phyloP scores from a whole-genome alignment of 179 eudicot species.

The Camellia oleifera region DNA sequence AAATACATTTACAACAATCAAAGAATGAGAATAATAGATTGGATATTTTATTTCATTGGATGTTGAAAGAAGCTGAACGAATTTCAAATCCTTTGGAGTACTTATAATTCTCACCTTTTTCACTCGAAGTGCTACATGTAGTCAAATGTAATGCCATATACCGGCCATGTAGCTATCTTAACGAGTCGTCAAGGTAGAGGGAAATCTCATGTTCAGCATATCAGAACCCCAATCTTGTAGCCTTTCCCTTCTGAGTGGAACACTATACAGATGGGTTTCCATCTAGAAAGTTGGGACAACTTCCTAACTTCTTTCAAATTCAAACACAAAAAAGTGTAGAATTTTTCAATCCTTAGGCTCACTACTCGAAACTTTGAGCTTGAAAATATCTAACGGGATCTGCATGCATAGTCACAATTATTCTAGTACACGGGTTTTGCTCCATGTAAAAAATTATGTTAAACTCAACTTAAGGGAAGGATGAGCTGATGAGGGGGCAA shows the following conservation, averaged over 20 bases:
- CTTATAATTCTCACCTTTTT: neutral
- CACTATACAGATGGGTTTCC: neutral
- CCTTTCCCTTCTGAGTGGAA: neutral
- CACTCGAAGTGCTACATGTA: neutral
- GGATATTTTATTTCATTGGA: neutral
- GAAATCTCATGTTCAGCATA: constrained; percentile 2
- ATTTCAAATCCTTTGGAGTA: neutral
- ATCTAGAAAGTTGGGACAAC: neutral
- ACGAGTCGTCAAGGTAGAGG: neutral
- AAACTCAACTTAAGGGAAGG: neutral
- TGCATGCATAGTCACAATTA: neutral
- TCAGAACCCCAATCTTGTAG: neutral
- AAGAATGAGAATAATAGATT: neutral
- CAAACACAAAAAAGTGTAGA: too few relatives aligned
- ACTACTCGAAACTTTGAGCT: neutral
- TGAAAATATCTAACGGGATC: neutral
- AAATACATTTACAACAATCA: neutral
- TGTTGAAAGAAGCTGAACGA: neutral
- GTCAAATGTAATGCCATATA: neutral
- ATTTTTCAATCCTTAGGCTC: too few relatives aligned
- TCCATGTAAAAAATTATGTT: neutral
- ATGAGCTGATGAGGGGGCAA: neutral
- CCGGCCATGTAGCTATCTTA: neutral
- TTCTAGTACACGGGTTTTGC: neutral
- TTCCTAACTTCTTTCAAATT: neutral